Base-by-base conservation (phyloP, 1,284 basidiomycete genomes). In the Calocybe gambosa region DNA sequence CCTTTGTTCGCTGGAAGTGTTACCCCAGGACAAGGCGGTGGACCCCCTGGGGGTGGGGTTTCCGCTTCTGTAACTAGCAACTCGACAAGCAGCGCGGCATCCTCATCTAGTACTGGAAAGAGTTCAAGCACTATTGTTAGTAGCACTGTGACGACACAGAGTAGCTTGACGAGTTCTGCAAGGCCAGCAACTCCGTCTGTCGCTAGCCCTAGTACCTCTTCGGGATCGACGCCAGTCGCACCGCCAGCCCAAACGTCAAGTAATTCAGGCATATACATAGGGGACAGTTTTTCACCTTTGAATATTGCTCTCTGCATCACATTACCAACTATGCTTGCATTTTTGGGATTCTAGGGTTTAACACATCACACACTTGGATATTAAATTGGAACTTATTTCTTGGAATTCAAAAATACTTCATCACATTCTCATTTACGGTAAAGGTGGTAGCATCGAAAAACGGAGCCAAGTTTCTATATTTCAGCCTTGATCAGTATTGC, bases 1-100 rank as follows among this genome's bases (percentile, higher is more conserved):
- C 67, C 65, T n/a, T 63, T 87, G 36, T 88, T 68, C 39, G 55
- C 64, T 12, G 55, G 45, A 28, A 48, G 42, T 16, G 46, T 50
- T n/a, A 43, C 35, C 29, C 16, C 44, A n/a, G 49, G 45, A 20
- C 26, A 42, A 2, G 42, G 46, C n/a, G 39, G 45, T 28, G 31
- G 45, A 15, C 9, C 34, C 10, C 15, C 26, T 8, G 41, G 43
- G 8, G 33, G 13, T 15, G 39, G 42, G 7, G 42, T 20, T 16
- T 16, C 26, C 3, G 43, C 33, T 21, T 29, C 43, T 2, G 18
- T 34, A 9, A 45, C 47, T 0, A 25, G 31, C 33, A 31, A 29
- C 10, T 36, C 15, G 21, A 9, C 42, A 10, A 37, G 34, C 23
- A 21, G 3, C 5, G 26, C 16, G 7, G 23, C 21, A 6, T n/a